Evolutionary conservation across 1,139 yeast species (phyloP), one percentile per base, ranked within the genome.

Genomic region (Yamadazyma siamensis): DNA sequence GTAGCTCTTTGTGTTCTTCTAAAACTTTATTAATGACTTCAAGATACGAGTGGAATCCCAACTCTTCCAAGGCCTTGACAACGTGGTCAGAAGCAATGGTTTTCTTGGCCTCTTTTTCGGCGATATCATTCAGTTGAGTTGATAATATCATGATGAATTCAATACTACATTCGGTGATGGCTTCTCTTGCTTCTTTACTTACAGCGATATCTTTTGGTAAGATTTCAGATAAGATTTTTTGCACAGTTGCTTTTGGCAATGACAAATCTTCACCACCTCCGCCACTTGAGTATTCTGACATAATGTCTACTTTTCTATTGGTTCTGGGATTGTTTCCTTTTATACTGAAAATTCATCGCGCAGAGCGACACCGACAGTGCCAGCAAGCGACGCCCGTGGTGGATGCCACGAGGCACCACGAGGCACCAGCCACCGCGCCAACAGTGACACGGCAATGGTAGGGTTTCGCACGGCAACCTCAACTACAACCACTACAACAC

Each of bases 31-130:
- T 84, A 31, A 91, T 77, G 12, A 87, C 81, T 25, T 83, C 94
- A 31, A 91, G 70, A 54, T 91, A 91, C 41, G 84, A 88, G 32
- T 73, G 75, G 57, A 88, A 91, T 26, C 95, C 99, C 39, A 91
- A 68, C 47, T 86, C 95, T 41, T 79, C 82, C 30, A 91, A 66
- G 1, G 98, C 97, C 52, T 82, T 84, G 39, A 91, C 75, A 27
- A 91, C 97, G 56, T 91, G 99, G 53, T 91, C 98, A 2, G 95
- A 83, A 1, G 96, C 95, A 32, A 91, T 91, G 6, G 99, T 91
- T 59, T 91, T 94, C 58, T 91, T 91, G 31, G 95, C 82, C 52
- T 91, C 98, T 49, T 84, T 84, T 50, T 91, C 98, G 1, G 98
- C 97, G 44, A 91, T 87, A 43, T 94, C 98, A 51, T 94, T 89